Evolutionary conservation across 2,329 filamentous ascomycete species (phyloP), one percentile per base, ranked within the genome.

Genomic region (Botryotinia calthae): DNA sequence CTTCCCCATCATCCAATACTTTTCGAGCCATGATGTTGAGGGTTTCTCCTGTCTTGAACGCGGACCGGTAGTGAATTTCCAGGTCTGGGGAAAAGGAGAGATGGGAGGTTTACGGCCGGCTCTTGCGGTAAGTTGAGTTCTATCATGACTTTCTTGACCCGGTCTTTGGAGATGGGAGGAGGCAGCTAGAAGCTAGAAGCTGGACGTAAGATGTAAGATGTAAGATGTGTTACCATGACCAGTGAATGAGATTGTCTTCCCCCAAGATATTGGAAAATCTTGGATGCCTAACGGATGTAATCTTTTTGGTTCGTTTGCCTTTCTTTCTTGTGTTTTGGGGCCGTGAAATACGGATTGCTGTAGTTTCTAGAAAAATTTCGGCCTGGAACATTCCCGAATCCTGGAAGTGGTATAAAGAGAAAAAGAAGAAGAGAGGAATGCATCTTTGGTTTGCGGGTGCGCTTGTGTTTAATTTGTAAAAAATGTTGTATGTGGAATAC

Each of bases 401-500:
- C 64, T 31, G 25, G 37, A 67, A 56, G 34, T 54, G 46, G 46
- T 10, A 54, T 25, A 42, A 28, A 10, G 18, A 31, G 10, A 22
- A 22, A 40, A 34, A 42, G 22, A n/a, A 8, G 34, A 56, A 67
- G 34, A 56, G 25, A 67, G 34, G 1, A 42, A 67, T 56, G 40
- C 46, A 37, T 67, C 48, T 67, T 48, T 40, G n/a, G 46, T 56
- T 67, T 67, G 64, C 34, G 34, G 25, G n/a, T 67, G 64, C 25
- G 64, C 25, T 67, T 56, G n/a, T 20, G 25, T 40, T 67, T 54
- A 25, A 28, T 42, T 42, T 28, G n/a, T 31, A 56, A 67, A 67
- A 56, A 54, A 67, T 40, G 31, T 28, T 40, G 64, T 54, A 54
- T 67, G 31, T 54, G 64, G 64, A 67, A 54, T 67, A 67, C 64